Evolutionary conservation across 768 basidiomycete genomes (phyloP), one percentile per base, ranked within the genome.

Genomic region (Boletus rex-veris): DNA sequence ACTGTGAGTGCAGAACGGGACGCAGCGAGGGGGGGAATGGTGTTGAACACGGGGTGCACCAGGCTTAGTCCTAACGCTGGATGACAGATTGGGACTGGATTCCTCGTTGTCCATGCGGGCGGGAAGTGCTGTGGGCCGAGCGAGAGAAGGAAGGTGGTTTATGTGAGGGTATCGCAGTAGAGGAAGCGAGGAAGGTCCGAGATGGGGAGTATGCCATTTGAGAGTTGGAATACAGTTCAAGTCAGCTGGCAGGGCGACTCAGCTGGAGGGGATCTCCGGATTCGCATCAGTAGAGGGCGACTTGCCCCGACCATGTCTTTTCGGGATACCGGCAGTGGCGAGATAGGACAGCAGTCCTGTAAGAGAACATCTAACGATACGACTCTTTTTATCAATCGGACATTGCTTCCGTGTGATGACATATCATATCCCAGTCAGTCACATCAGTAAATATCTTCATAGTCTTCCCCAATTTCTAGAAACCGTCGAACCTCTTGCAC

Each of bases 391-490:
- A 35, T 35, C 33, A 35, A 35, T 14, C 33, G 15, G 19, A 14
- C 48, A 24, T 49, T 53, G 52, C 53, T 43, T 52, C 55, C 56
- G 50, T 48, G 26, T 49, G 30, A 5, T 28, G 43, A 47, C 54
- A 48, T 56, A 64, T 67, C 21, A 19, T 58, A 67, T 48, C 36
- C 52, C 50, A 56, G 8, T 41, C 33, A 42, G 37, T 37, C 33
- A 12, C 12, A 35, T 71, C 62, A 77, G 45, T 63, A 85, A 21
- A 90, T 78, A 63, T 91, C 89, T 64, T 92, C 90, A 58, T 90
- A 90, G 51, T 88, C 85, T 26, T 87, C 86, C 47, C 77, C 79
- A 48, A 92, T 75, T 2, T 78, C 84, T 44, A 91, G 72, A 66
- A 81, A 84, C 61, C 76, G 77, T 47, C 87, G 80, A 58, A 92